These are phyloP conservation scores for Tanacetum coccineum DNA, from an alignment of 129 eudicot species.

Conservation along the genomic window DNA sequence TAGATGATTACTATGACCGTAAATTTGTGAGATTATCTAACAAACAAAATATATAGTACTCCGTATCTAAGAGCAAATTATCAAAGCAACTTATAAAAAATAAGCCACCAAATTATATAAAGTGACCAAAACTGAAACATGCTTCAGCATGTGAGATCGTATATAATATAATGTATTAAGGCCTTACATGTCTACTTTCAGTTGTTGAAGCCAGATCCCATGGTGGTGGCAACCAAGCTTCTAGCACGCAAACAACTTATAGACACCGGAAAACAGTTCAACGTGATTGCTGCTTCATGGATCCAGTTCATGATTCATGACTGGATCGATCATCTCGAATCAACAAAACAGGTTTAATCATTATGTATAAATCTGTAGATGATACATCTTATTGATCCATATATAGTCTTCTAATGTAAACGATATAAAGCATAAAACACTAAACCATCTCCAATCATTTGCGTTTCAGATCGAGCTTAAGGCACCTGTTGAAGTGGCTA, in stretches of 20 bases:
- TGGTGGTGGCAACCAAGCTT: slow-evolving; percentile 71
- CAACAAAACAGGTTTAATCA: slow-evolving; percentile 47
- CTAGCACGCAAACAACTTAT: slow-evolving; percentile 42
- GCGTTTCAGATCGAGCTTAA: slow-evolving; percentile 39
- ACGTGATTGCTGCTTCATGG: slow-evolving; percentile 72
- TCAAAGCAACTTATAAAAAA: neutral
- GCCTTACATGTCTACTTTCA: slow-evolving; percentile 1
- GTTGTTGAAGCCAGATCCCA: slow-evolving; percentile 62
- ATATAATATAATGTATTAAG: neutral
- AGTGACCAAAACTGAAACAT: neutral
- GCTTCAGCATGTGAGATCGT: neutral
- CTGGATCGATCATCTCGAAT: slow-evolving; percentile 64
- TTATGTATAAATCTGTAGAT: neutral
- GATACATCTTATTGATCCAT: neutral
- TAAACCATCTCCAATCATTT: neutral
- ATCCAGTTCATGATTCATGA: slow-evolving; percentile 74
- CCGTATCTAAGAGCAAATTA: no score
- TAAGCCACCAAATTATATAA: neutral
- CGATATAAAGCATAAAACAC: no score
- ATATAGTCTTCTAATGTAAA: neutral
- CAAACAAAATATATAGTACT: no score
- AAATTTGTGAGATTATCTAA: no score
- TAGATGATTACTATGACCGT: no score
- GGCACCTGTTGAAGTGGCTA: slow-evolving; percentile 47
- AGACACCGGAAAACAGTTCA: slow-evolving; percentile 58